phyloP scores from a whole-genome alignment of 306 rosid genomes.

The Ziziphus jujuba region DNA sequence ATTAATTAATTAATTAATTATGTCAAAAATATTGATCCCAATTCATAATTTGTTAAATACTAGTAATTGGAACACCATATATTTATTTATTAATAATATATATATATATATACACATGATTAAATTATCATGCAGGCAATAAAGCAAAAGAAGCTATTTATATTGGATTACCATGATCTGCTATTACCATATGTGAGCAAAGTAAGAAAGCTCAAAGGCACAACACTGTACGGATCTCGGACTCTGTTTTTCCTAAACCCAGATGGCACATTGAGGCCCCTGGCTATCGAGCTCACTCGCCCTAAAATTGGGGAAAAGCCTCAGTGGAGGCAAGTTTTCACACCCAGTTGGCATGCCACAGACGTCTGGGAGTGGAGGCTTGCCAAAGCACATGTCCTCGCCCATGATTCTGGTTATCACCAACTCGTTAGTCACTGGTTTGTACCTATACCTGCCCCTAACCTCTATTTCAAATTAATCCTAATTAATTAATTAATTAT shows the following conservation, averaged over 20 bases:
- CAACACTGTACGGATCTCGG: conserved; percentile 82
- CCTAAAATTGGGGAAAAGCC: conserved; percentile 71
- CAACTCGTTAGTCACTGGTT: conserved; percentile 94
- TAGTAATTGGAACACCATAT: neutral
- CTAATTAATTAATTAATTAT: too few relatives aligned
- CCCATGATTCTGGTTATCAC: conserved; percentile 85
- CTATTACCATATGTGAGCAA: conserved; percentile 65
- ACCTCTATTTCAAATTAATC: too few relatives aligned
- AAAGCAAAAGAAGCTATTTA: conserved; percentile 57
- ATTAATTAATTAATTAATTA: too few relatives aligned
- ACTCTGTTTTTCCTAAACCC: conserved; percentile 59
- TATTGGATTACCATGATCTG: conserved; percentile 82
- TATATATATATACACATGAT: too few relatives aligned
- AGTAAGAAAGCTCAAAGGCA: conserved; percentile 57
- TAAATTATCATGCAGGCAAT: conserved; percentile 51
- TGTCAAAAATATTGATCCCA: too few relatives aligned
- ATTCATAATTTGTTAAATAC: neutral
- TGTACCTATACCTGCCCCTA: too few relatives aligned
- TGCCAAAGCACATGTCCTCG: conserved; percentile 82
- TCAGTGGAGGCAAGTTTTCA: conserved; percentile 61
- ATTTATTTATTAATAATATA: too few relatives aligned
- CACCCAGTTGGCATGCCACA: conserved; percentile 65
- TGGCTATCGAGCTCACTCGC: conserved; percentile 75
- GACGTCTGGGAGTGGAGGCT: conserved; percentile 87
- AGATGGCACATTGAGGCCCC: conserved; percentile 48